These are phyloP conservation scores for Circinella umbellata DNA, from an alignment of 371 early-diverging fungal species.

Conservation along the genomic window DNA sequence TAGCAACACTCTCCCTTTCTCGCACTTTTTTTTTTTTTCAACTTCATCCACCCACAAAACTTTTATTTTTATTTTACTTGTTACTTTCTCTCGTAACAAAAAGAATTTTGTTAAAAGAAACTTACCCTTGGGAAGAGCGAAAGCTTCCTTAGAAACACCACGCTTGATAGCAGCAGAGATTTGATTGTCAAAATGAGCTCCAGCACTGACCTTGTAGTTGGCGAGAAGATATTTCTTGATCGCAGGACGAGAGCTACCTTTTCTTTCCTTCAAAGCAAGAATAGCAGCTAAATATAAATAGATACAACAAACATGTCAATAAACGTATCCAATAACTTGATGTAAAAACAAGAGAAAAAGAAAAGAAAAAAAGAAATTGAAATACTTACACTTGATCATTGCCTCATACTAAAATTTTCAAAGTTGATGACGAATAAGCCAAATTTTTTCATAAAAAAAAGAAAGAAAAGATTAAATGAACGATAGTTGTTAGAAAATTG, in stretches of 20 bases:
- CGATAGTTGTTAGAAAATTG: not conserved
- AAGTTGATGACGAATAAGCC: not conserved
- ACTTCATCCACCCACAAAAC: not conserved
- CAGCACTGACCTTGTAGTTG: conserved; percentile 66
- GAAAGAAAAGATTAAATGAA: conserved; percentile 1
- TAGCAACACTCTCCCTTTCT: not conserved
- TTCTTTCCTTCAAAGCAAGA: conserved; percentile 75
- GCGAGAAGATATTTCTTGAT: conserved; percentile 86
- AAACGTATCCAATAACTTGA: not conserved
- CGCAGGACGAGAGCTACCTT: conserved; percentile 79
- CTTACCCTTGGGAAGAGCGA: conserved; percentile 75
- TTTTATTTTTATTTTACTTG: not conserved
- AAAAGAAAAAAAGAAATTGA: not conserved
- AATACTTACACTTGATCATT: conserved; percentile 49
- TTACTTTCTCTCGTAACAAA: not conserved
- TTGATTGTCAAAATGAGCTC: conserved; percentile 63
- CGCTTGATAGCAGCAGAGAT: conserved; percentile 79
- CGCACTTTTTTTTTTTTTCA: not conserved
- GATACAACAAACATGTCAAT: not conserved
- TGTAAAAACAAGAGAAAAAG: not conserved
- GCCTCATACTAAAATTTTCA: conserved; percentile 40
- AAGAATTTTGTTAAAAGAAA: not conserved
- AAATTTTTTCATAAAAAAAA: conserved; percentile 8
- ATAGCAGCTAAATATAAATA: conserved; percentile 51
- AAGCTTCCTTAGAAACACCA: conserved; percentile 70